phyloP scores from a whole-genome alignment of 2,329 filamentous ascomycete species.

The Xylaria sp. region DNA sequence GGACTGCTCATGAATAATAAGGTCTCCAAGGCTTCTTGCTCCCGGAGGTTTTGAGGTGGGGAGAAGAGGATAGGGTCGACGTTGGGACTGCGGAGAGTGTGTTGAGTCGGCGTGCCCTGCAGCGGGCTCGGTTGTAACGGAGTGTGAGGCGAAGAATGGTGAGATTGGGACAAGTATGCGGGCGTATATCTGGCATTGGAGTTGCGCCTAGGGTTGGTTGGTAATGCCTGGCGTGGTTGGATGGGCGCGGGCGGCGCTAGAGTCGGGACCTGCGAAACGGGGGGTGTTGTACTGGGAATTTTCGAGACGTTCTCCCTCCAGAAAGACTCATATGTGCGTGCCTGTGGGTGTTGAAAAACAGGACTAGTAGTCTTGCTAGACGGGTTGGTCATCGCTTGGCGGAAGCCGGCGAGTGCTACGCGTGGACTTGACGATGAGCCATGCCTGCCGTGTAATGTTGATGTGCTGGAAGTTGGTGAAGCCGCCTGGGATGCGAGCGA shows the following conservation, averaged over 20 bases:
- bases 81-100: constrained; percentile 50
- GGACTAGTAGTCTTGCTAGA: constrained; percentile 48
- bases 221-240: constrained; percentile 57
- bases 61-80: constrained; percentile 70
- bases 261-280: constrained; percentile 50
- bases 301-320: constrained; percentile 56
- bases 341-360: constrained; percentile 39
- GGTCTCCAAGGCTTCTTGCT: constrained; percentile 84
- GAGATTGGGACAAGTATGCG: constrained; percentile 60
- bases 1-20: constrained; percentile 85
- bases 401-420: constrained; percentile 51
- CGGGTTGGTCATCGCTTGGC: constrained; percentile 46
- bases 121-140: constrained; percentile 55
- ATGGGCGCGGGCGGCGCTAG: constrained; percentile 66
- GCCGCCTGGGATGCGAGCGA: constrained; percentile 74
- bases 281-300: constrained; percentile 52
- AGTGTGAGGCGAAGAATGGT: constrained; percentile 58
- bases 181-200: constrained; percentile 62
- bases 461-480: constrained; percentile 69
- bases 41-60: constrained; percentile 74
- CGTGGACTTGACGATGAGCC: constrained; percentile 66
- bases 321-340: constrained; percentile 55
- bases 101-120: constrained; percentile 51
- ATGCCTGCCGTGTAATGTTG: constrained; percentile 63
- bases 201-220: constrained; percentile 59